A percentile compares a stretch with the other conserved stretches of the same genome.
phyloP scores from a whole-genome alignment of 192 early-diverging fungal genomes.

The Coemansia sp. region DNA sequence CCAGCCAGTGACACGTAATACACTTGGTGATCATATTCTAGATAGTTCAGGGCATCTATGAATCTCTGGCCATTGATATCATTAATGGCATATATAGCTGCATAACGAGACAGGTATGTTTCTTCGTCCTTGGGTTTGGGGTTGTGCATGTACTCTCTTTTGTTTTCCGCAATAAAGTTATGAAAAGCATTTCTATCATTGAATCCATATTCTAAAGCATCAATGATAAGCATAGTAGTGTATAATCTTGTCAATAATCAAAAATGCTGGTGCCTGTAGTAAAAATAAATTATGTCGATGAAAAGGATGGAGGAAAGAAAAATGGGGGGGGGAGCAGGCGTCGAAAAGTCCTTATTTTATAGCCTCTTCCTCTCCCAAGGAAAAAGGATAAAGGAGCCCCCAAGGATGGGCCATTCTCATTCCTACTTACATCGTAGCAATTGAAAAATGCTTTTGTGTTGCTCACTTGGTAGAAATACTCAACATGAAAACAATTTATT shows the following conservation, averaged over 20 bases:
- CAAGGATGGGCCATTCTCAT: no score
- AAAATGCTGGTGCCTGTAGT: background rate
- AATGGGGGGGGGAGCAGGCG: background rate
- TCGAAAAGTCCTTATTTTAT: background rate
- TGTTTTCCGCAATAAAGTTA: no score
- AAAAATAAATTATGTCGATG: background rate
- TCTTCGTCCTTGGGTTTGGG: background rate
- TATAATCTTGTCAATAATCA: background rate
- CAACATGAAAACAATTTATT: no score
- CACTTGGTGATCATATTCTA: background rate
- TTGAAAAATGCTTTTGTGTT: no score
- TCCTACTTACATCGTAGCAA: no score
- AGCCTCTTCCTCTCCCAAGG: background rate
- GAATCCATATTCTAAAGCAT: no score
- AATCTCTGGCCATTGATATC: background rate
- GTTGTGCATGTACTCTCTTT: no score
- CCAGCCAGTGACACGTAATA: background rate
- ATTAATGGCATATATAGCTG: background rate
- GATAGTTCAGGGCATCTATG: background rate
- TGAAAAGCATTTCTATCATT: no score
- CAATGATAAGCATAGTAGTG: background rate
- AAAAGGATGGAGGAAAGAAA: background rate
- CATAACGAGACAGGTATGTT: background rate
- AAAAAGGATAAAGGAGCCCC: background rate
- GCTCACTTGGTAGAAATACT: no score